Evolutionary conservation across 805 yeast genomes (phyloP), one percentile per base, ranked within the genome.

Genomic region (Myxozyma geophila): DNA sequence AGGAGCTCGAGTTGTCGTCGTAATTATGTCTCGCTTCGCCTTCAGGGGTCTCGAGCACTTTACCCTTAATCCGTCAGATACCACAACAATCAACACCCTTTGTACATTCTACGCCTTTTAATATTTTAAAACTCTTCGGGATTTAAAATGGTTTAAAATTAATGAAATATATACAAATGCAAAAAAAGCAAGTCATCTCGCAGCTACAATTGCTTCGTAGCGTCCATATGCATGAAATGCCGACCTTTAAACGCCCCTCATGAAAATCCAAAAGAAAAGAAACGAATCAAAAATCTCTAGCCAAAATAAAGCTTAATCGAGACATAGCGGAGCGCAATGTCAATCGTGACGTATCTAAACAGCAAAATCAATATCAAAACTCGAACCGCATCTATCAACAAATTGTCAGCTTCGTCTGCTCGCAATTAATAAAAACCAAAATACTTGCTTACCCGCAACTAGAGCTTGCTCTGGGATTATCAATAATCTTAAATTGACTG

Each of bases 401-500:
- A 48, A 44, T 21, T 43, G 62, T 40, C 19, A 13, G 15, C 37
- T 9, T 7, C 7, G 5, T 19, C n/a, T 15, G 19, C 8, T 28
- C 28, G 40, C 3, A 35, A 28, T 1, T 1, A 33, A 43, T 33
- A 10, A 19, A 36, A 41, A 7, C 28, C 35, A 23, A 9, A 33
- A 8, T 7, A 7, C 19, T 12, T n/a, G 56, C 65, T 17, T 66
- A 69, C 68, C 93, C 96, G 75, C 96, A 89, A 59, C 89, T 85
- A 59, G 89, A 84, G 54, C 86, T 87, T 28, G 97, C 87, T 71
- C 88, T 89, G 0, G 98, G 98, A 67, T 95, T 88, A 68, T 88
- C 89, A n/a, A 90, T 88, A 52, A 91, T 86, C 73, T 92, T 92
- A 77, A 95, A 95, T 73, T 90, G 92, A 54, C 96, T 88, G 0